Evolutionary conservation across 2,329 filamentous ascomycete genomes (phyloP).

Genomic region (Trichoderma arundinaceum): DNA sequence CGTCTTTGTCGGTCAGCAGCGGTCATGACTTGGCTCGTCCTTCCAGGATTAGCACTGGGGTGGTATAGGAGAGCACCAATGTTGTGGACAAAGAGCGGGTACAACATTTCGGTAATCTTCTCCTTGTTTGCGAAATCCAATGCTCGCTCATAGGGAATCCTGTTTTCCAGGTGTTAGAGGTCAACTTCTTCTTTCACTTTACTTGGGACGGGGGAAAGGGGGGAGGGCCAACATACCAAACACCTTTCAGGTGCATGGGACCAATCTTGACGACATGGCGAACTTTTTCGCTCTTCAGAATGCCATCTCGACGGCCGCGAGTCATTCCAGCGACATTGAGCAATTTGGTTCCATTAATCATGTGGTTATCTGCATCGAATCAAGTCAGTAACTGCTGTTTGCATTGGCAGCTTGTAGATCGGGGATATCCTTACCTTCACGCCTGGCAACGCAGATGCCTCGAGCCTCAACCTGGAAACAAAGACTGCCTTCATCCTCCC

Average conservation of each 20-base stretch:
- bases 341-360: constrained; percentile 98
- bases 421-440: constrained; percentile 71
- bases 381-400: constrained; percentile 8
- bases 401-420: not conserved
- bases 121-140: constrained; percentile 99
- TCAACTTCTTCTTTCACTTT: constrained; percentile 32
- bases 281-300: constrained; percentile 96
- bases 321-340: constrained; percentile 99
- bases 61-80: constrained; percentile 94
- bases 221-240: constrained; percentile 72
- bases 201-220: not conserved
- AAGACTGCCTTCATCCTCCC: constrained; percentile 97
- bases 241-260: constrained; percentile 97
- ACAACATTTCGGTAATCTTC: constrained; percentile 94
- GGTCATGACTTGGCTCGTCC: constrained; percentile 85
- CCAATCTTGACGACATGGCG: constrained; percentile 98
- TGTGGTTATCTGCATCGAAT: constrained; percentile 79
- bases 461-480: constrained; percentile 98
- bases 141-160: constrained; percentile 98
- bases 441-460: constrained; percentile 90
- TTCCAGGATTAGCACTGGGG: constrained; percentile 77
- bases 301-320: constrained; percentile 89
- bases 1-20: constrained; percentile 79
- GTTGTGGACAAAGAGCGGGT: constrained; percentile 96
- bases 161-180: constrained; percentile 49